These are phyloP conservation scores for Pleomassaria siparia DNA, from an alignment of 2,329 filamentous ascomycete species.

Conservation along the genomic window DNA sequence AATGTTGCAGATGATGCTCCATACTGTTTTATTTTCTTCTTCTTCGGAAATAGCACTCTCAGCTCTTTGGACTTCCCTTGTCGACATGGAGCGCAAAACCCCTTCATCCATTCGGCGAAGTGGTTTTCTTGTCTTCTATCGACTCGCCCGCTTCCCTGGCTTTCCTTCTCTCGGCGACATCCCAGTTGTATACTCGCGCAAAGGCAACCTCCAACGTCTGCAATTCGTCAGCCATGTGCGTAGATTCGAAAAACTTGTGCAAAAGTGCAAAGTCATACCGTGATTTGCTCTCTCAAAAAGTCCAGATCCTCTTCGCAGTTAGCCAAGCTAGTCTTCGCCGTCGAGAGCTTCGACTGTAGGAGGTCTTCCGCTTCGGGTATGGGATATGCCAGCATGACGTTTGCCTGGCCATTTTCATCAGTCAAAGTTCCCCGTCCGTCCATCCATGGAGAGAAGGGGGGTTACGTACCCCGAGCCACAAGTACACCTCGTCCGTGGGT, in stretches of 20 bases:
- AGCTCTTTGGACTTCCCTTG: background rate
- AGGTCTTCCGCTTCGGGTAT: constrained; percentile 83
- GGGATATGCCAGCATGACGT: constrained; percentile 96
- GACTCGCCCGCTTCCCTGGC: constrained; percentile 66
- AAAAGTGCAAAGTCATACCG: constrained; percentile 53
- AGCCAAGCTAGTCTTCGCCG: constrained; percentile 76
- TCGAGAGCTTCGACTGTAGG: constrained; percentile 72
- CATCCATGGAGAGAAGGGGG: background rate
- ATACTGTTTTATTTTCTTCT: background rate
- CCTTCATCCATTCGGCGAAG: constrained; percentile 24
- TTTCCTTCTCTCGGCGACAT: constrained; percentile 92
- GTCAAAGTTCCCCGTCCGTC: background rate
- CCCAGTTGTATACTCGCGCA: constrained; percentile 98
- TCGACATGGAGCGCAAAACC: no score
- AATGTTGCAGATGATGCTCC: no score
- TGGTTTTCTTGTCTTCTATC: constrained; percentile 44
- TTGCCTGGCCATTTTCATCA: constrained; percentile 67
- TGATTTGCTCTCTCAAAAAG: constrained; percentile 94
- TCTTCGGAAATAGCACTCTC: no score
- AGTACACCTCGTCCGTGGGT: constrained; percentile 85
- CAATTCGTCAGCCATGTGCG: constrained; percentile 19
- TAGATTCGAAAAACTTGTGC: constrained; percentile 11
- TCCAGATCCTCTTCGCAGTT: constrained; percentile 97
- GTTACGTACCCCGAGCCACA: constrained; percentile 85
- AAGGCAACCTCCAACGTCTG: constrained; percentile 96